Percentiles rank a stretch among this genome's conserved stretches.
These are phyloP conservation scores for Neckera pumila DNA, from an alignment of 225 moss, liverwort and hornwort species.

Conservation along the genomic window DNA sequence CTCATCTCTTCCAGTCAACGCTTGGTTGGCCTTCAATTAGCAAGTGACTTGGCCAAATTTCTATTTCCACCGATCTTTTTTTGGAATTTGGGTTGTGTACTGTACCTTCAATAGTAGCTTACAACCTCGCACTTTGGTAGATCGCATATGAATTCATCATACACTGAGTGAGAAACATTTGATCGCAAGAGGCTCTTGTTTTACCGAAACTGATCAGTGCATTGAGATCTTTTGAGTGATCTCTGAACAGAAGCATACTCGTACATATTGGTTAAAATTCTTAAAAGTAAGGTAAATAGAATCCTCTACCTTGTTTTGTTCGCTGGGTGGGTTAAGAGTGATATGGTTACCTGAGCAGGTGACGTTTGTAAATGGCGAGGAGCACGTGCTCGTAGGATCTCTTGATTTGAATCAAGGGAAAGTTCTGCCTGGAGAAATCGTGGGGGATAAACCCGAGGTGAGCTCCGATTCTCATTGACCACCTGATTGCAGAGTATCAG, in stretches of 20 bases:
- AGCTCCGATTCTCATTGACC: neutral
- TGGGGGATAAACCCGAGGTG: constrained; percentile 32
- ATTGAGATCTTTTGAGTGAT: neutral
- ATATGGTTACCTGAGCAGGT: constrained; percentile 21
- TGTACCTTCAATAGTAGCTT: neutral
- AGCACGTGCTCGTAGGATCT: constrained; percentile 47
- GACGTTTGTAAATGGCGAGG: constrained; percentile 14
- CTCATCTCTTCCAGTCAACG: neutral
- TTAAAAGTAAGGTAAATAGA: neutral
- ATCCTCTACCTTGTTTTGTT: neutral
- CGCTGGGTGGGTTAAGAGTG: neutral
- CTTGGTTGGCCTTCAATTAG: neutral
- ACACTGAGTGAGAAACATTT: neutral
- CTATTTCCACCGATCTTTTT: neutral
- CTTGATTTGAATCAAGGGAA: constrained; percentile 55
- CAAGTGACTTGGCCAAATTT: neutral
- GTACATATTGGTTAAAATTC: neutral
- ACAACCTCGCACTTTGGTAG: neutral
- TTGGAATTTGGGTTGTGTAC: neutral
- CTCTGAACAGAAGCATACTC: neutral
- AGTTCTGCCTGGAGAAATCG: constrained; percentile 38
- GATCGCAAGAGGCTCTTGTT: neutral
- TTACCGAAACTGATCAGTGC: neutral
- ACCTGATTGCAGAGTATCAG: neutral
- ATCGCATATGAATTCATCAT: neutral